Base-by-base conservation (phyloP, 1,284 basidiomycete species). In the Ceratobasidium sp. region DNA sequence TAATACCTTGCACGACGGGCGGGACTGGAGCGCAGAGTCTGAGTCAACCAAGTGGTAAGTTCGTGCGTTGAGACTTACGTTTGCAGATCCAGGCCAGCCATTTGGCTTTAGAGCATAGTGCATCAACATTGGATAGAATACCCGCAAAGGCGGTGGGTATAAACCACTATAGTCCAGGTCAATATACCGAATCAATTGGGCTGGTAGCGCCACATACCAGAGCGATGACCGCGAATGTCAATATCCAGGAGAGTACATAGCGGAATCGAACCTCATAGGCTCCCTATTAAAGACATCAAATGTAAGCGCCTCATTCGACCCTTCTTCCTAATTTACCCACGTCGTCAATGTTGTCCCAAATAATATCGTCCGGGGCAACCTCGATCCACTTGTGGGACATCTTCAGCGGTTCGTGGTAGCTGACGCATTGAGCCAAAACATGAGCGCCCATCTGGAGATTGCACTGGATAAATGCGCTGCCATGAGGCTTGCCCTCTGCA, bases 391-490 rank as follows among this genome's bases (percentile, higher is more conserved):
- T 88, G 62, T 83, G 80, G n/a, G 82, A 80, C 89, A 95, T 93
- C 30, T 89, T 85, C 76, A 93, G 94, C 43, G 93, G 93, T 73
- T 90, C 87, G 77, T 94, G 89, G 79, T 95, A 92, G 1, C 88
- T 83, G 32, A 95, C 81, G 6, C 86, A 84, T 79, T 93, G 88
- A 21, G 86, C 86, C 0, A 93, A 94, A 80, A 96, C 85, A 80
- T 97, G 94, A n/a, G 94, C 94, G 0, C 93, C 93, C 76, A 98
- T 92, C 83, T 98, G 97, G 77, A 89, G 87, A 81, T 96, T 90
- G 87, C 98, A 99, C 35, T 94, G 91, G 74, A 99, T 87, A 81
- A 99, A 99, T 2, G 93, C 94, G 30, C 92, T 93, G 79, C 81
- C 81, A 49, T 82, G 77, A 11, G 44, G 78, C 78, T 58, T 81